Evolutionary conservation across 176 grass and related monocot genomes (phyloP).

Genomic region (Canna indica): DNA sequence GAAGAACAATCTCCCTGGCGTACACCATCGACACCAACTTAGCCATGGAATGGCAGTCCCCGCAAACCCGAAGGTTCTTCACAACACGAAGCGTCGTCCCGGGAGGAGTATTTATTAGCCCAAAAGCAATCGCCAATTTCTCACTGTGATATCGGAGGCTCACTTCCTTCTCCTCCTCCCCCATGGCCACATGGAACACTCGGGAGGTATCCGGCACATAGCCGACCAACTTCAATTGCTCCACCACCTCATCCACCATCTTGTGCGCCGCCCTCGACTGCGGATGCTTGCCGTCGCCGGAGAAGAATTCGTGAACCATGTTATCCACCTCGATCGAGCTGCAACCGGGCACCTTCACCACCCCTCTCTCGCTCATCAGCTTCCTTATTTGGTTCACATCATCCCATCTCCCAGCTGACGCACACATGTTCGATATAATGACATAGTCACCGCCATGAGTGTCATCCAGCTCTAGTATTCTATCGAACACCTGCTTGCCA

Average conservation of each 20-base stretch:
- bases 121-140: slow-evolving; percentile 66
- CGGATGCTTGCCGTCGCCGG: slow-evolving; percentile 59
- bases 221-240: slow-evolving; percentile 53
- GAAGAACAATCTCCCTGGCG: slow-evolving; percentile 56
- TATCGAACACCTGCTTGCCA: slow-evolving; percentile 41
- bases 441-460: slow-evolving; percentile 69
- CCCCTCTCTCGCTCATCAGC: slow-evolving; percentile 53
- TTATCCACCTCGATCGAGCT: slow-evolving; percentile 71
- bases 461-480: slow-evolving; percentile 65
- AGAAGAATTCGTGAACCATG: slow-evolving; percentile 64
- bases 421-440: slow-evolving; percentile 64
- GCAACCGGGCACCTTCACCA: slow-evolving; percentile 62
- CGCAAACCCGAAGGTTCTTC: slow-evolving; percentile 64
- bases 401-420: slow-evolving; percentile 50
- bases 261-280: slow-evolving; percentile 38
- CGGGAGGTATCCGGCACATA: slow-evolving; percentile 60
- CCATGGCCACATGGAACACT: slow-evolving; percentile 63
- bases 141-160: slow-evolving; percentile 63
- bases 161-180: slow-evolving; percentile 47
- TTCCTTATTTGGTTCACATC: slow-evolving; percentile 57
- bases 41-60: slow-evolving; percentile 61
- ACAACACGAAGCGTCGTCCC: slow-evolving; percentile 56
- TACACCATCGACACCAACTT: slow-evolving; percentile 61
- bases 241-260: slow-evolving; percentile 62
- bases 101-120: slow-evolving; percentile 52